Evolutionary conservation across 2,329 filamentous ascomycete species (phyloP).

Genomic region (Domatiomyces catenatus): DNA sequence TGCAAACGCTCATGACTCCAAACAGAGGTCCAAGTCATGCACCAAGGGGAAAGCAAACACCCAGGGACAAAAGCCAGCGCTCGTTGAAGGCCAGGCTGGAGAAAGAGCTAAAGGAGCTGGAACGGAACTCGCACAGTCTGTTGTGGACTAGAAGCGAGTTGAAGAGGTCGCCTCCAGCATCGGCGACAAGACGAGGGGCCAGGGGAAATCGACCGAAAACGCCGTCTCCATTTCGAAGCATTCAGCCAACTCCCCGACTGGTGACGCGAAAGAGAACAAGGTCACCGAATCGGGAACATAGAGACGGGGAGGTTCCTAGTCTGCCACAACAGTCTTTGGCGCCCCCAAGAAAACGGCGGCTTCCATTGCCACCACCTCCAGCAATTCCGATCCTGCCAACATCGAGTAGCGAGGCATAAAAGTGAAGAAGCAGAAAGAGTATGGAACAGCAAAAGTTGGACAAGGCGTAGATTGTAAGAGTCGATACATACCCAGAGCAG

Average conservation of each 20-base stretch:
- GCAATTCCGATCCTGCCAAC: conserved; percentile 14
- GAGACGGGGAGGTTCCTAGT: neutral
- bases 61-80: neutral
- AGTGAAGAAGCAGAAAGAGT: neutral
- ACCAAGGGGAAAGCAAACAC: neutral
- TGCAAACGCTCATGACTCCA: neutral
- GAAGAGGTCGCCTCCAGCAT: neutral
- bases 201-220: neutral
- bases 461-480: neutral
- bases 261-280: conserved; percentile 2
- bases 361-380: conserved; percentile 11
- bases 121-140: neutral
- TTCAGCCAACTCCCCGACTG: conserved; percentile 1
- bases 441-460: neutral
- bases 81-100: neutral
- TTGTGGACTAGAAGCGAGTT: neutral
- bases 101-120: neutral
- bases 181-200: neutral
- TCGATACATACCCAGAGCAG: conserved; percentile 1
- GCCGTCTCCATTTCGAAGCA: neutral
- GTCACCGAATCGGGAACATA: neutral
- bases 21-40: neutral
- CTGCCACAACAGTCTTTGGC: neutral
- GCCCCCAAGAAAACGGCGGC: neutral
- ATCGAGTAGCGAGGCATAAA: neutral